These are phyloP conservation scores for Gracilaria caudata DNA, from an alignment of 23 red algal genomes.

Conservation along the genomic window DNA sequence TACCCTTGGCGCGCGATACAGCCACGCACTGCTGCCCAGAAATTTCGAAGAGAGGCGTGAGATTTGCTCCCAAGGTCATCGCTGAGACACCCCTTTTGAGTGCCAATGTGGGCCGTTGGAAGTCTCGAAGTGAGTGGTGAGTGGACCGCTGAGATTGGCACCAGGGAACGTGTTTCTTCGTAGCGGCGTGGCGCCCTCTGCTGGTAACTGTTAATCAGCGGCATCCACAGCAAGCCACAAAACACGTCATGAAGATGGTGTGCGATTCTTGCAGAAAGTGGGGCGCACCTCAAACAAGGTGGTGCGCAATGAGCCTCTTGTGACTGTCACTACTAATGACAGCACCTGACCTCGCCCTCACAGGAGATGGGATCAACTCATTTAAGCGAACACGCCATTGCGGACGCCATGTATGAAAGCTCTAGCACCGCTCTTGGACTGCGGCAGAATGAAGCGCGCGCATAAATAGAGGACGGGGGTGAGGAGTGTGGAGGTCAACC, in stretches of 20 bases:
- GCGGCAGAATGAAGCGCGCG: neutral
- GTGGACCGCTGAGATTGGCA: neutral
- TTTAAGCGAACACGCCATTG: neutral
- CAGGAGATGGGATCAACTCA: conserved; percentile 32
- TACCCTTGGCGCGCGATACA: neutral
- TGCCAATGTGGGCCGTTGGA: neutral
- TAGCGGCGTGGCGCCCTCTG: neutral
- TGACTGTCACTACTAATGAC: conserved; percentile 24
- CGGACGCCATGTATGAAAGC: neutral
- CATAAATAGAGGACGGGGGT: conserved; percentile 8
- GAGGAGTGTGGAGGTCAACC: neutral
- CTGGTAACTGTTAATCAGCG: neutral
- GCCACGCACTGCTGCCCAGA: conserved; percentile 8
- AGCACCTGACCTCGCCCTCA: conserved; percentile 1
- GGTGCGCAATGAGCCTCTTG: neutral
- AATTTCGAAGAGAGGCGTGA: neutral
- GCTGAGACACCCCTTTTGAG: neutral
- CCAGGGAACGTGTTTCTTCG: neutral
- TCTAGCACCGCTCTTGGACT: too few species aligned
- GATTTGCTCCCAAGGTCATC: neutral
- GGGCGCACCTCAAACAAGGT: neutral
- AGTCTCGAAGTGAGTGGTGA: neutral
- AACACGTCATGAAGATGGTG: neutral
- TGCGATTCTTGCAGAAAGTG: neutral
- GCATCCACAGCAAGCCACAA: neutral